Conservation (phyloP, 257 asterid genomes). For the Thymus quinquecostatus region DNA sequence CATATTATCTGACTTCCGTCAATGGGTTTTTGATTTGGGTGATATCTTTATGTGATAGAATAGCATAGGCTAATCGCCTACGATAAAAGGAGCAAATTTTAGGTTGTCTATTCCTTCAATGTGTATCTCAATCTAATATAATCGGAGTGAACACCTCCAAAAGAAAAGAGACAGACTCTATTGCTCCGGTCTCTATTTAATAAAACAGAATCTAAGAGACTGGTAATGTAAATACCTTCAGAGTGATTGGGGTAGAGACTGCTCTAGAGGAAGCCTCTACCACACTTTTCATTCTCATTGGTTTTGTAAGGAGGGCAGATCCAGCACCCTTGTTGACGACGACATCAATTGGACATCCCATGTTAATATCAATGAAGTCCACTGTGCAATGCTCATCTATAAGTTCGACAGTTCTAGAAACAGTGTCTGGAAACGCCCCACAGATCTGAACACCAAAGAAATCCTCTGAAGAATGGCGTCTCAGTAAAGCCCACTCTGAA, state of each 20-base stretch:
- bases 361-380: conserved; percentile 92
- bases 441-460: conserved; percentile 96
- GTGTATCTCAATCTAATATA: too few relatives aligned
- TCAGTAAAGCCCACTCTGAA: conserved; percentile 97
- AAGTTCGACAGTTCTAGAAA: conserved; percentile 88
- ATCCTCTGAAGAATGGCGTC: conserved; percentile 94
- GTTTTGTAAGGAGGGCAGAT: conserved; percentile 86
- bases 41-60: too few relatives aligned
- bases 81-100: too few relatives aligned
- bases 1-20: background rate
- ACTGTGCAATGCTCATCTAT: conserved; percentile 85
- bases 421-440: conserved; percentile 96
- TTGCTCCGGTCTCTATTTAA: conserved; percentile 7
- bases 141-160: too few relatives aligned
- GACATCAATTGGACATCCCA: conserved; percentile 98
- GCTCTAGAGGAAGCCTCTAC: conserved; percentile 76
- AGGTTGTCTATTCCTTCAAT: too few relatives aligned
- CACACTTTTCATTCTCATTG: conserved; percentile 84
- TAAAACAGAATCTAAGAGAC: conserved; percentile 22
- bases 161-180: conserved; percentile 17
- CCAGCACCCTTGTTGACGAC: conserved; percentile 96
- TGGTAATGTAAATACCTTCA: conserved; percentile 60
- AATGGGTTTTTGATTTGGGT: too few relatives aligned
- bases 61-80: too few relatives aligned
- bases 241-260: conserved; percentile 72